Evolutionary conservation across 805 yeast genomes (phyloP).

Genomic region (Candida incommunis): DNA sequence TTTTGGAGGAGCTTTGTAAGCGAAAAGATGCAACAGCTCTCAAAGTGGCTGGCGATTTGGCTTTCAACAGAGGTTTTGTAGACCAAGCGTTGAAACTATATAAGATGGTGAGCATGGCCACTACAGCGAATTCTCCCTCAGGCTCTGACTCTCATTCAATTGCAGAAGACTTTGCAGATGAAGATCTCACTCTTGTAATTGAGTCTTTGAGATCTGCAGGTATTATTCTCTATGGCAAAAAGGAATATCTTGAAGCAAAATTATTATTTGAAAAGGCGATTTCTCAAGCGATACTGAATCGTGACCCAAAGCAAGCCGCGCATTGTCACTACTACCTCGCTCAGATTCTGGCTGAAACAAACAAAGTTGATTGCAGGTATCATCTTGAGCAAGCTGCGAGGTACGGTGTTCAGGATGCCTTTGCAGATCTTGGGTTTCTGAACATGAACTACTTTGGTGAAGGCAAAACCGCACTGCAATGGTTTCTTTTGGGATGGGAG

Average conservation of each 20-base stretch:
- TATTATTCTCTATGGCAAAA: slow-evolving; percentile 39
- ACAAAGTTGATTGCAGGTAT: slow-evolving; percentile 48
- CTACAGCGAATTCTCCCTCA: no score
- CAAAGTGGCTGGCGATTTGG: slow-evolving; percentile 69
- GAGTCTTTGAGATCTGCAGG: slow-evolving; percentile 60
- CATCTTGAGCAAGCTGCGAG: slow-evolving; percentile 69
- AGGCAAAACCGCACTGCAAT: slow-evolving; percentile 46
- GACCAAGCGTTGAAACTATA: slow-evolving; percentile 6
- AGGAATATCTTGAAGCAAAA: slow-evolving; percentile 39
- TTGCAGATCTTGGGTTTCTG: slow-evolving; percentile 62
- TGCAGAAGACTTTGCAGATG: not conserved
- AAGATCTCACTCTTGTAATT: slow-evolving; percentile 32
- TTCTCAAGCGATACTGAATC: slow-evolving; percentile 38
- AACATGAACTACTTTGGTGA: slow-evolving; percentile 68
- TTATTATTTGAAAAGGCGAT: slow-evolving; percentile 47
- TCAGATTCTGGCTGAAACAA: slow-evolving; percentile 46
- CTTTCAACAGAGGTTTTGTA: slow-evolving; percentile 34
- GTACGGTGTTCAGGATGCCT: slow-evolving; percentile 65
- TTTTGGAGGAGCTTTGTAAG: slow-evolving; percentile 43
- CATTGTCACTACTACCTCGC: slow-evolving; percentile 71
- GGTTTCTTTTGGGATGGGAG: slow-evolving; percentile 64
- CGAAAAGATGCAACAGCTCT: slow-evolving; percentile 58
- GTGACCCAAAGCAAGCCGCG: slow-evolving; percentile 33
- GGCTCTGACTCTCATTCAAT: no score
- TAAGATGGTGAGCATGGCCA: not conserved